Base-by-base conservation (phyloP, 176 grass and related monocot species). In the Avena eriantha region DNA sequence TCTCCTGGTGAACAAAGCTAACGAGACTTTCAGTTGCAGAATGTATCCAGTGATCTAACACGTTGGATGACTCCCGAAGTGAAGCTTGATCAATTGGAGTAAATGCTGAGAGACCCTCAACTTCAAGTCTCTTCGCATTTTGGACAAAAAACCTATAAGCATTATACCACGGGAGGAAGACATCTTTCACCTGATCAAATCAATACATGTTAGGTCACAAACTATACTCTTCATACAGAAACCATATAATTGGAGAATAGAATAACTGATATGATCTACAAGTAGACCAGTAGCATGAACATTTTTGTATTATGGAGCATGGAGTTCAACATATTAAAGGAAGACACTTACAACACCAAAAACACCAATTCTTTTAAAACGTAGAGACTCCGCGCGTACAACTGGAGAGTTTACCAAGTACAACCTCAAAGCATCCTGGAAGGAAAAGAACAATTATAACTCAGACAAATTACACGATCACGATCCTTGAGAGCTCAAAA, bases 91-190 rank as follows among this genome's bases (percentile, higher is more conserved):
- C 82, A 18, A 93, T 81, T 43, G 94, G 97, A 78, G 87, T 86
- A 90, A 99, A 99, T 54, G 89, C 47, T 39, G 84, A 8, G 54
- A 89, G 65, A 51, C 92, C 94, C 83, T 99, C 97, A 83, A 94
- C 69, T 94, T 99, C 97, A 58, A 99, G 92, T 79, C 97, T 99
- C 82, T 99, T 99, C 33, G 94, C 94, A 83, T 99, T 99, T 99
- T 99, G 97, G 63, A 99, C 87, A 74, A 99, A 83, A 83, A 99
- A 99, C 67, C 97, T 92, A 82, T 99, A 96, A 21, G 97, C 97
- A 75, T 99, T 99, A 80, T 99, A 99, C 97, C 97, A 99, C 2
- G 97, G 97, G 46, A 99, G 97, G 90, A 99, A 99, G 80, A 99
- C 97, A 91, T 99, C 97, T 91, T 99, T 99, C 75, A 99, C 97